A percentile compares a stretch with the other conserved stretches of the same genome.
Conservation (phyloP, 2,329 filamentous ascomycete genomes). For the Epichloe uncinata region DNA sequence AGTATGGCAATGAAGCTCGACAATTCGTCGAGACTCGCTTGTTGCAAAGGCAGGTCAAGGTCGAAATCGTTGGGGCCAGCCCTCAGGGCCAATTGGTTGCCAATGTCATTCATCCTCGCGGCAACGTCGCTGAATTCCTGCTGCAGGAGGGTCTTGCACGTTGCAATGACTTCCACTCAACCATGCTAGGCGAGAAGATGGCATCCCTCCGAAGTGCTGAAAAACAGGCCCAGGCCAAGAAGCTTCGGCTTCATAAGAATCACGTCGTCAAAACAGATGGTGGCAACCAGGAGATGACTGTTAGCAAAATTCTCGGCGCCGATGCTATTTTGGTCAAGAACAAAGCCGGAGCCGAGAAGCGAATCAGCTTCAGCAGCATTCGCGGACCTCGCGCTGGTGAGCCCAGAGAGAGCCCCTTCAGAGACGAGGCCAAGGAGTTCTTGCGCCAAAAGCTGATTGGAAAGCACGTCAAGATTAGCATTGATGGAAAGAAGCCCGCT, state of each 20-base stretch:
- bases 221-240: constrained; percentile 64
- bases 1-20: constrained; percentile 79
- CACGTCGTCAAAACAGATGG: constrained; percentile 58
- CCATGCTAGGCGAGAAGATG: constrained; percentile 83
- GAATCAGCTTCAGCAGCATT: constrained; percentile 83
- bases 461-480: constrained; percentile 80
- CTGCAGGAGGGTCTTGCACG: constrained; percentile 80
- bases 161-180: constrained; percentile 93
- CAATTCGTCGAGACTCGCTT: constrained; percentile 76
- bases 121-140: constrained; percentile 85
- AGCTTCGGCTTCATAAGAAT: constrained; percentile 69
- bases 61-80: constrained; percentile 73
- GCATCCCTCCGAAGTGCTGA: constrained; percentile 72
- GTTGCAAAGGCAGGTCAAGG: constrained; percentile 72
- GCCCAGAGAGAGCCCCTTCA: constrained; percentile 74
- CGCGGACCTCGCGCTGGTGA: constrained; percentile 85
- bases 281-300: constrained; percentile 63
- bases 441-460: constrained; percentile 87
- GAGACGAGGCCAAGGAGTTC: constrained; percentile 91
- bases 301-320: constrained; percentile 73
- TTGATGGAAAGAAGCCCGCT: constrained; percentile 84
- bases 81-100: constrained; percentile 88
- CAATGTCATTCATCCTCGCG: constrained; percentile 72
- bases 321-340: constrained; percentile 80
- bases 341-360: constrained; percentile 76